Evolutionary conservation across 345 rosid genomes (phyloP).

Genomic region (Citrus reticulata): DNA sequence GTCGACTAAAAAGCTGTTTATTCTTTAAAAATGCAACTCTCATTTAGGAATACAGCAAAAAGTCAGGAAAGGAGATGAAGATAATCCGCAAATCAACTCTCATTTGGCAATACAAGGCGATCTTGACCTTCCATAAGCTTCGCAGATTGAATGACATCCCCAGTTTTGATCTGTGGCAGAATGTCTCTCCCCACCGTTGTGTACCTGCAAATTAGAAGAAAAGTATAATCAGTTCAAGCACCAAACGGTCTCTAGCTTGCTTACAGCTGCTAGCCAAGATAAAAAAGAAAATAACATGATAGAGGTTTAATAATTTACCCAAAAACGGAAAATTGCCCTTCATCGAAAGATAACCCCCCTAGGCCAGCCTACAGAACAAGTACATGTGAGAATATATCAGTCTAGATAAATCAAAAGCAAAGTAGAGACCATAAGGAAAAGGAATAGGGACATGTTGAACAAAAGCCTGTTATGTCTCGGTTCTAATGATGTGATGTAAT

Average conservation of each 20-base stretch:
- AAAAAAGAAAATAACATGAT: not conserved
- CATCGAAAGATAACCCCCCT: conserved; percentile 95
- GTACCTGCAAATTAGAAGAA: conserved; percentile 37
- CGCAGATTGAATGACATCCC: conserved; percentile 70
- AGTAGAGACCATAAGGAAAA: not conserved
- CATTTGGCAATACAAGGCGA: conserved; percentile 62
- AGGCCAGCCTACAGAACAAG: conserved; percentile 57
- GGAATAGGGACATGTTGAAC: not conserved
- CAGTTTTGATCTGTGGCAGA: conserved; percentile 78
- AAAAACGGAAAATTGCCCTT: conserved; percentile 90
- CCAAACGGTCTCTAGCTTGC: not conserved
- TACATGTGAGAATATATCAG: conserved; percentile 2
- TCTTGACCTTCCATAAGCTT: conserved; percentile 73
- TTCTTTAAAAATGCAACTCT: not conserved
- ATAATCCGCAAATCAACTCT: conserved; percentile 24
- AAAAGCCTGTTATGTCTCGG: not conserved
- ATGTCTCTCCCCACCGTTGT: conserved; percentile 68
- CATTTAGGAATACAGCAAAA: not conserved
- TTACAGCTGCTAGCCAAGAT: not conserved
- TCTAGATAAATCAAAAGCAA: not conserved
- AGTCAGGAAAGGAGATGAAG: not conserved
- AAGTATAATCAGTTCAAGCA: not conserved
- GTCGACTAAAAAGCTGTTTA: not conserved
- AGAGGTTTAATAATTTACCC: conserved; percentile 42
- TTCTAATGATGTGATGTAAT: not conserved